Conservation (phyloP, 345 rosid species). For the Eucalyptus urophylla region DNA sequence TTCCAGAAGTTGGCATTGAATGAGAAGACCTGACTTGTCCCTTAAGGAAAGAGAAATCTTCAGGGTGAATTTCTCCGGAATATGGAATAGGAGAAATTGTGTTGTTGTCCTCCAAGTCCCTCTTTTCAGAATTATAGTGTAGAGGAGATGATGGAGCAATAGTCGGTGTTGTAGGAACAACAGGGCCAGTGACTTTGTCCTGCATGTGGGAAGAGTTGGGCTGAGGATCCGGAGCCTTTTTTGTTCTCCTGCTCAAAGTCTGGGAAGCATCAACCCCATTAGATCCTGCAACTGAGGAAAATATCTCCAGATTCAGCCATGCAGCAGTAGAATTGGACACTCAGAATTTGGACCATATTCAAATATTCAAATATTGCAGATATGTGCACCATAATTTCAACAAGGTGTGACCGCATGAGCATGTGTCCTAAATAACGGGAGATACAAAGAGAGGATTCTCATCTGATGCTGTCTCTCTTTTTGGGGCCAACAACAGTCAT, state of each 20-base stretch:
- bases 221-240: slow-evolving; percentile 32
- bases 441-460: background rate
- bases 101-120: slow-evolving; percentile 16
- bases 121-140: background rate
- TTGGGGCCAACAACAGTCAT: background rate
- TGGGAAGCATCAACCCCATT: slow-evolving; percentile 24
- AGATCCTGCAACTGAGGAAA: slow-evolving; percentile 22
- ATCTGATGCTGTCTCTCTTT: background rate
- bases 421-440: background rate
- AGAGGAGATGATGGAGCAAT: slow-evolving; percentile 13
- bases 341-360: background rate
- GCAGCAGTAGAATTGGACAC: background rate
- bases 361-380: background rate
- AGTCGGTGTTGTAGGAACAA: background rate
- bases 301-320: background rate
- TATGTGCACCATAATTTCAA: background rate
- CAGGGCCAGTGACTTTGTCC: slow-evolving; percentile 8
- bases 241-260: slow-evolving; percentile 42
- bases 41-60: slow-evolving; percentile 24
- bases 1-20: background rate
- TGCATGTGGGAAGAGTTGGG: slow-evolving; percentile 21
- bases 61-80: slow-evolving; percentile 16
- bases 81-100: slow-evolving; percentile 11
- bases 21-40: background rate
- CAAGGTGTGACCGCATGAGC: background rate